A percentile compares a stretch with the other conserved stretches of the same genome.
These are phyloP conservation scores for Cladorrhinum sp. DNA, from an alignment of 2,329 filamentous ascomycete species.

Conservation along the genomic window DNA sequence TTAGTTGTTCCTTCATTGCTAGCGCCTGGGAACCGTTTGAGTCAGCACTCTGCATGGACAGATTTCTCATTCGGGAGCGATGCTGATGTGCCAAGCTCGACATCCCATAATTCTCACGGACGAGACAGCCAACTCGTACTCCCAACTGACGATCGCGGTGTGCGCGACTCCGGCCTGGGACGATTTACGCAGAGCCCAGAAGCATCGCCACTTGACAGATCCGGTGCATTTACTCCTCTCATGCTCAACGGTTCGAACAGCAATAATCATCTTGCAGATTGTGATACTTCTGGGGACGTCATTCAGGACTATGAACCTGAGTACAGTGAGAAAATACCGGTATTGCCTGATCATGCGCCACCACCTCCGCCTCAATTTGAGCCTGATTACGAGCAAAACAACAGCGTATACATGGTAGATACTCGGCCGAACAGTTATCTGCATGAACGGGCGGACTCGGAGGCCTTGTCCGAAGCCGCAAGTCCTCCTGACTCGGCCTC, in stretches of 20 bases:
- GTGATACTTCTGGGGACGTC: not conserved
- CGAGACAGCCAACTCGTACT: constrained; percentile 20
- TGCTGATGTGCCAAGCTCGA: constrained; percentile 26
- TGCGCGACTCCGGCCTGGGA: constrained; percentile 23
- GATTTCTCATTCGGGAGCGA: constrained; percentile 57
- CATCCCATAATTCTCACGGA: constrained; percentile 18
- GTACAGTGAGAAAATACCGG: constrained; percentile 23
- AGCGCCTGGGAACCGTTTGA: constrained; percentile 45
- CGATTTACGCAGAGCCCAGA: constrained; percentile 32
- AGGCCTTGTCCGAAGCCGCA: constrained; percentile 42
- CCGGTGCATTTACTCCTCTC: constrained; percentile 24
- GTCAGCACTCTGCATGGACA: constrained; percentile 59
- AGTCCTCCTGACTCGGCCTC: constrained; percentile 47
- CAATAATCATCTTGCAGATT: constrained; percentile 45
- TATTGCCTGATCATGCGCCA: constrained; percentile 48
- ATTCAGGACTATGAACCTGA: not conserved
- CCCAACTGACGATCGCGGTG: constrained; percentile 32
- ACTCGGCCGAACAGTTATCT: constrained; percentile 42
- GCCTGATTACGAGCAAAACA: constrained; percentile 32
- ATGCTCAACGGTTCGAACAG: constrained; percentile 25
- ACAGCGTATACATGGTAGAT: constrained; percentile 42
- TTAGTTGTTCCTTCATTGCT: constrained; percentile 47
- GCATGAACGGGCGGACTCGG: constrained; percentile 43
- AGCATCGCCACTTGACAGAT: constrained; percentile 33
- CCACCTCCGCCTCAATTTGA: constrained; percentile 46